These are phyloP conservation scores for Theobroma grandiflorum DNA, from an alignment of 441 rosid species.

Conservation along the genomic window DNA sequence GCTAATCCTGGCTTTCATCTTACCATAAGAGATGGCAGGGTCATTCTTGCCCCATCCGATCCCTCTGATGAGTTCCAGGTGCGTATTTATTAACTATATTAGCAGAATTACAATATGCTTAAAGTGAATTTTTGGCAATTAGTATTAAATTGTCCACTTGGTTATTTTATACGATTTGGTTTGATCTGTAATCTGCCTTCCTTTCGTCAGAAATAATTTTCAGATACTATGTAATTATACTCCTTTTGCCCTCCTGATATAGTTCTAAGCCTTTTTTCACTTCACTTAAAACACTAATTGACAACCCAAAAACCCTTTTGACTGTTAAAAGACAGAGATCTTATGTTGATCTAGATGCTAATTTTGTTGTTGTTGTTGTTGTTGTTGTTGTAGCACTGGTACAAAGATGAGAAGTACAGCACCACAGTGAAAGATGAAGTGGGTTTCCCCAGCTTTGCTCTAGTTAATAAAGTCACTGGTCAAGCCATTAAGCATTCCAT, in stretches of 20 bases:
- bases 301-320: background rate
- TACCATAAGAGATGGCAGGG: slow-evolving; percentile 66
- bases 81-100: background rate
- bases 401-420: slow-evolving; percentile 83
- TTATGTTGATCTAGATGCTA: background rate
- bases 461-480: slow-evolving; percentile 36
- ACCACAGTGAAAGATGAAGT: slow-evolving; percentile 81
- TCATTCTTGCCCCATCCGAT: slow-evolving; percentile 63
- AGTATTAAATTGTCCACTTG: background rate
- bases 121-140: background rate
- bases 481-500: slow-evolving; percentile 84
- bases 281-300: background rate
- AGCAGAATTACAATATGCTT: background rate
- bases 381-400: slow-evolving; percentile 64
- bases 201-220: background rate
- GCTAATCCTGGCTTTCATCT: slow-evolving; percentile 66
- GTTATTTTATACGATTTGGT: background rate
- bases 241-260: background rate
- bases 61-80: slow-evolving; percentile 77
- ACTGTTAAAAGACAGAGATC: background rate
- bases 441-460: slow-evolving; percentile 77
- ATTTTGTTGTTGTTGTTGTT: background rate
- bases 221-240: background rate
- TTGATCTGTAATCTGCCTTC: background rate
- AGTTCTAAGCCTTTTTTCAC: background rate